Evolutionary conservation across 306 rosid species (phyloP).

Genomic region (Vigna nakashimae): DNA sequence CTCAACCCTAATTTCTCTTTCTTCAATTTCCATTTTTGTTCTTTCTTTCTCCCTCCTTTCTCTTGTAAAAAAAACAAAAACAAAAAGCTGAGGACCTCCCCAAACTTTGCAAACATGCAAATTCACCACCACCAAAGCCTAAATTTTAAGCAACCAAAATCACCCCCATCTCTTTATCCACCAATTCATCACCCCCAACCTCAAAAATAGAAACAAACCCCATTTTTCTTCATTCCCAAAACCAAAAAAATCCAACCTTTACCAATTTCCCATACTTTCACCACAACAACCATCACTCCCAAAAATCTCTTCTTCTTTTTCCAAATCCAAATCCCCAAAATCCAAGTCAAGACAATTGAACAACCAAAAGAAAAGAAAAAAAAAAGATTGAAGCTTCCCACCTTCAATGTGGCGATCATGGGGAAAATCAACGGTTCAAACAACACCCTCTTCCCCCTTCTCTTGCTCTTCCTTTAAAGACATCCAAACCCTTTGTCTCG

Average conservation of each 20-base stretch:
- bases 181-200: neutral
- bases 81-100: slow-evolving; percentile 45
- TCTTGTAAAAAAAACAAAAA: slow-evolving; percentile 33
- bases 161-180: slow-evolving; percentile 20
- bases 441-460: slow-evolving; percentile 54
- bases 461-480: slow-evolving; percentile 91
- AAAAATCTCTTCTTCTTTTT: neutral
- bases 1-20: slow-evolving; percentile 26
- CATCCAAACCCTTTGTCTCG: slow-evolving; percentile 71
- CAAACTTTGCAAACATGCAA: slow-evolving; percentile 47
- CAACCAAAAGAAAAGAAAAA: neutral
- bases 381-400: neutral
- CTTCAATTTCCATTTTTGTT: neutral
- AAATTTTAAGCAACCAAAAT: slow-evolving; percentile 57
- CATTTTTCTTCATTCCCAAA: slow-evolving; percentile 13
- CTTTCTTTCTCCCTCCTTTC: neutral
- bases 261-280: neutral
- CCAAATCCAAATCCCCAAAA: neutral
- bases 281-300: neutral
- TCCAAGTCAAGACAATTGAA: neutral
- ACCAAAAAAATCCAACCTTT: neutral
- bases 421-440: slow-evolving; percentile 75
- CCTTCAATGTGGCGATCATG: slow-evolving; percentile 93
- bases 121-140: slow-evolving; percentile 46
- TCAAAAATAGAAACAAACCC: slow-evolving; percentile 25